Conservation (phyloP, 1,284 basidiomycete genomes). For the Schizopora paradoxa region DNA sequence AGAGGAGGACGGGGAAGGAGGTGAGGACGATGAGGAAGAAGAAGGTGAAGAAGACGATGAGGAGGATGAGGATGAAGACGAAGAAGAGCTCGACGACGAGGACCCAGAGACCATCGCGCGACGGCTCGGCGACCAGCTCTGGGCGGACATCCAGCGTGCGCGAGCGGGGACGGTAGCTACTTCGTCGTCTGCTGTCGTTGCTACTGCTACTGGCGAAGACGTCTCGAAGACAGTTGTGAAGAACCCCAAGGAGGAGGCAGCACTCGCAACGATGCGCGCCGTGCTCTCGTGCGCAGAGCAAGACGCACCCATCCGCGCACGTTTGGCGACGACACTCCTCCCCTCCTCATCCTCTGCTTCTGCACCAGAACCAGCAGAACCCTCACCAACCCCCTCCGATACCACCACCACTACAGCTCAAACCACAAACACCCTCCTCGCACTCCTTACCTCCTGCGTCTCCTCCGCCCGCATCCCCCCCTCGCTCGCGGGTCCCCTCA, state of each 20-base stretch:
- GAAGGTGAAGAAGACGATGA: slow-evolving; percentile 39
- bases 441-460: slow-evolving; percentile 46
- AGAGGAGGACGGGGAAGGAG: slow-evolving; percentile 3
- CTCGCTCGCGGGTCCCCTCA: slow-evolving; percentile 47
- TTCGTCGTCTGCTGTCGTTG: slow-evolving; percentile 23
- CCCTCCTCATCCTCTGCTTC: no score
- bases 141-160: slow-evolving; percentile 56
- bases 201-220: slow-evolving; percentile 14
- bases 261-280: slow-evolving; percentile 52
- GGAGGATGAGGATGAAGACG: slow-evolving; percentile 45
- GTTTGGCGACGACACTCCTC: slow-evolving; percentile 38
- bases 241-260: slow-evolving; percentile 45
- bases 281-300: slow-evolving; percentile 52
- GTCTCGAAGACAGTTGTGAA: slow-evolving; percentile 8
- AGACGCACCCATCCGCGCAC: slow-evolving; percentile 48
- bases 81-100: slow-evolving; percentile 59
- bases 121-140: slow-evolving; percentile 61
- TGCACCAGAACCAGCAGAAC: no score
- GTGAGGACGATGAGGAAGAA: slow-evolving; percentile 32
- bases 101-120: slow-evolving; percentile 68
- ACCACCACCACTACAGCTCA: slow-evolving; percentile 41
- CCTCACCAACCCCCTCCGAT: slow-evolving; percentile 13
- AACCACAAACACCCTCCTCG: slow-evolving; percentile 48
- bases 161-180: slow-evolving; percentile 13
- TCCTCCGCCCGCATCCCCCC: slow-evolving; percentile 44